Conservation (phyloP, 1,284 basidiomycete species). For the Hemileia vastatrix region DNA sequence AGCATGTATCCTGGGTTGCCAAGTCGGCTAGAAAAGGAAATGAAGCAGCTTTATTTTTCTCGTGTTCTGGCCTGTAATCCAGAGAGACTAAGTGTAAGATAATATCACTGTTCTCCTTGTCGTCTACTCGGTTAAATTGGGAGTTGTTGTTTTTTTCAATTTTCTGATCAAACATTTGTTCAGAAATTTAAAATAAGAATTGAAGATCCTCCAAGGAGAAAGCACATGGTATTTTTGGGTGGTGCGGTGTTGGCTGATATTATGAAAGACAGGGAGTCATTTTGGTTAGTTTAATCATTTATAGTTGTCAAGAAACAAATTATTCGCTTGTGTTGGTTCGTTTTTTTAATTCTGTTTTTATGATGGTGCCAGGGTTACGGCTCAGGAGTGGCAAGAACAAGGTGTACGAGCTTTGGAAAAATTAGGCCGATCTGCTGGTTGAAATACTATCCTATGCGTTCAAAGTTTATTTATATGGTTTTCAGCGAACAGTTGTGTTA, state of each 20-base stretch:
- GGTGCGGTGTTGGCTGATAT: slow-evolving; percentile 77
- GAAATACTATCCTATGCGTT: too few species aligned
- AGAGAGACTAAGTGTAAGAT: slow-evolving; percentile 70
- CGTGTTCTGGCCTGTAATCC: slow-evolving; percentile 78
- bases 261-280: slow-evolving; percentile 88
- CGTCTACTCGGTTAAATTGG: too few species aligned
- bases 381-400: slow-evolving; percentile 87
- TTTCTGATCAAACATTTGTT: too few species aligned
- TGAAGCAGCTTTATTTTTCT: slow-evolving; percentile 96
- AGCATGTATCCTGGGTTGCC: slow-evolving; percentile 99
- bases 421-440: slow-evolving; percentile 47
- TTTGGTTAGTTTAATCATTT: too few species aligned
- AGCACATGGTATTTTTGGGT: slow-evolving; percentile 99
- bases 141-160: too few species aligned
- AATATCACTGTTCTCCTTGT: too few species aligned
- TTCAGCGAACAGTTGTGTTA: too few species aligned
- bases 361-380: slow-evolving; percentile 60
- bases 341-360: too few species aligned
- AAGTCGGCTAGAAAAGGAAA: slow-evolving; percentile 93
- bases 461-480: too few species aligned
- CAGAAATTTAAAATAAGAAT: slow-evolving; percentile 99
- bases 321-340: too few species aligned
- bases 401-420: slow-evolving; percentile 72
- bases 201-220: slow-evolving; percentile 92
- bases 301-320: too few species aligned